phyloP scores from a whole-genome alignment of 2,329 filamentous ascomycete species.

The Aspergillus hortae region DNA sequence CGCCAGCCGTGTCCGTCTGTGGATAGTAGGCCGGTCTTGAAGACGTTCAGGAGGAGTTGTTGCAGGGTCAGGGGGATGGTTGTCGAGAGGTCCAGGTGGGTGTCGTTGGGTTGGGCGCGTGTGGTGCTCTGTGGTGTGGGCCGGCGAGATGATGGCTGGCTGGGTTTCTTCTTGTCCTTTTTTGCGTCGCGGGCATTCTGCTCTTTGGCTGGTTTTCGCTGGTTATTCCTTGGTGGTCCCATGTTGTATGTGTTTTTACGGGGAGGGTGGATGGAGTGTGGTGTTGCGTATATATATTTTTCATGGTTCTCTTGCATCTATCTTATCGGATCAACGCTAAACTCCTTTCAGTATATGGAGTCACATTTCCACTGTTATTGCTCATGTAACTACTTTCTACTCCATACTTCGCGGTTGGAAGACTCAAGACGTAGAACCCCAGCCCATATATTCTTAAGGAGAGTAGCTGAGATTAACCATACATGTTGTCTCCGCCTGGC shows the following conservation, averaged over 20 bases:
- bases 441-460: no score
- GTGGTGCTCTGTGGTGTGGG: background rate
- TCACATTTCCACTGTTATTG: no score
- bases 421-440: no score
- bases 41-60: conserved; percentile 70
- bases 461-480: background rate
- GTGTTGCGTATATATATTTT: background rate
- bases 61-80: conserved; percentile 54
- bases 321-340: no score
- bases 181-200: conserved; percentile 4
- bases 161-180: conserved; percentile 11
- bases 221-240: conserved; percentile 6
- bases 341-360: no score
- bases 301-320: background rate
- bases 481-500: background rate
- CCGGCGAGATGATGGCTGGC: conserved; percentile 3
- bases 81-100: conserved; percentile 20
- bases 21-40: conserved; percentile 61
- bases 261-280: background rate
- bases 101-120: conserved; percentile 1
- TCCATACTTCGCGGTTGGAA: no score
- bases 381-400: no score
- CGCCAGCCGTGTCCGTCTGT: conserved; percentile 12
- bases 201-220: background rate
- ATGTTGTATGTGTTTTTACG: background rate